phyloP scores from a whole-genome alignment of 257 asterid species.

The Prunella vulgaris region DNA sequence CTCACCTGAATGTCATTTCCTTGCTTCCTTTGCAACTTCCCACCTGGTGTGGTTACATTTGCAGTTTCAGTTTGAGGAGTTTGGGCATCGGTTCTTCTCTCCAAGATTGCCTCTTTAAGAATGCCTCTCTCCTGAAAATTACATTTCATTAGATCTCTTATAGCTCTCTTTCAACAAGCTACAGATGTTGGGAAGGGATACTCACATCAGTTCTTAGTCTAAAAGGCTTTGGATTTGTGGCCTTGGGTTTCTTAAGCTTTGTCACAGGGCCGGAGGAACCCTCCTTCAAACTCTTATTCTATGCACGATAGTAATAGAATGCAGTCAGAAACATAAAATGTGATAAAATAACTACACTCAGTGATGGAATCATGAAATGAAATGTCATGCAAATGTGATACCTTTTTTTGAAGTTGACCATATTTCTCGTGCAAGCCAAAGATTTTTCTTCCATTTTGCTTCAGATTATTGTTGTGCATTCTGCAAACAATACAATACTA shows the following conservation, averaged over 20 bases:
- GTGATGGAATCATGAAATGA: not conserved
- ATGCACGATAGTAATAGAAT: slow-evolving; percentile 9
- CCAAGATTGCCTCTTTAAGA: slow-evolving; percentile 76
- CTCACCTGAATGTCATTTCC: slow-evolving; percentile 42
- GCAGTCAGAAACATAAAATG: slow-evolving; percentile 13
- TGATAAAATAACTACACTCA: not conserved
- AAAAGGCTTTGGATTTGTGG: slow-evolving; percentile 90
- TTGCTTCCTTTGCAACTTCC: slow-evolving; percentile 35
- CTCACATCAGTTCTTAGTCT: slow-evolving; percentile 96
- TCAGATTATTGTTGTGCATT: slow-evolving; percentile 26
- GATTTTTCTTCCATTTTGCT: slow-evolving; percentile 38
- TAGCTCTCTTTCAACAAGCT: not conserved
- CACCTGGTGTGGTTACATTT: slow-evolving; percentile 23
- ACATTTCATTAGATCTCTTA: slow-evolving; percentile 15
- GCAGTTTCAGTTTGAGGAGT: slow-evolving; percentile 33
- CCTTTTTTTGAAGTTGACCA: slow-evolving; percentile 45
- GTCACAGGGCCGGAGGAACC: slow-evolving; percentile 29
- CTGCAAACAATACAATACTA: slow-evolving; percentile 32
- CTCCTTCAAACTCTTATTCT: slow-evolving; percentile 40
- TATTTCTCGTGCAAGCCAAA: slow-evolving; percentile 40
- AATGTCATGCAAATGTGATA: slow-evolving; percentile 8
- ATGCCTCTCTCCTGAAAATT: slow-evolving; percentile 80
- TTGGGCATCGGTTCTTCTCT: slow-evolving; percentile 32
- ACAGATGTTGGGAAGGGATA: not conserved
- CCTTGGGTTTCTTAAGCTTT: slow-evolving; percentile 71